phyloP scores from a whole-genome alignment of 163 green algal genomes.

The Prototheca stagnorum region DNA sequence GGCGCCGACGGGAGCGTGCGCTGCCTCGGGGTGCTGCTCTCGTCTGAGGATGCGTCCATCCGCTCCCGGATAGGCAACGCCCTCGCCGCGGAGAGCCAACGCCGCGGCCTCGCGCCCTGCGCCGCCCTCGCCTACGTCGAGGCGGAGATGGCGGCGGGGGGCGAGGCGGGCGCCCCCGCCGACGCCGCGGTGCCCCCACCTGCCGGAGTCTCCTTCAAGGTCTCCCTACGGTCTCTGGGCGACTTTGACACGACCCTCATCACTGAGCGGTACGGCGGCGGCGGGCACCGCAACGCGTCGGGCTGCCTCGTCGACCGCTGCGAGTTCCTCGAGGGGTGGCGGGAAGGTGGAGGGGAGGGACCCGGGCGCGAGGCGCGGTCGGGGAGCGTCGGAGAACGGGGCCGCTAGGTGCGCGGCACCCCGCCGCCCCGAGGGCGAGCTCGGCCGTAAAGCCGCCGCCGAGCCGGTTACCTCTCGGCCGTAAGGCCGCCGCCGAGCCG shows the following conservation, averaged over 20 bases:
- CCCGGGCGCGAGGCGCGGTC: no score
- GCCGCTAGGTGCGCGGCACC: no score
- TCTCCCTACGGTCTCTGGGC: constrained; percentile 20
- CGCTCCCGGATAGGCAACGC: constrained; percentile 35
- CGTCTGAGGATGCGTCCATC: constrained; percentile 5
- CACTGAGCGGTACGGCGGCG: constrained; percentile 12
- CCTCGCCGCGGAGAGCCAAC: constrained; percentile 16
- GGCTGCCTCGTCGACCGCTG: constrained; percentile 8
- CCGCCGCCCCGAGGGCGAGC: no score
- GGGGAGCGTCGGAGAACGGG: no score
- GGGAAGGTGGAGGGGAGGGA: no score
- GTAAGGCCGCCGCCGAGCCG: no score
- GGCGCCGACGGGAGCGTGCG: constrained; percentile 21
- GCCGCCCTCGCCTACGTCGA: constrained; percentile 38
- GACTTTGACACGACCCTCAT: constrained; percentile 19
- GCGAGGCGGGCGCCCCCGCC: no score
- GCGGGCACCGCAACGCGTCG: constrained; percentile 21
- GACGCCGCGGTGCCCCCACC: no score
- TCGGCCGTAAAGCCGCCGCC: no score
- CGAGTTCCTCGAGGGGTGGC: constrained; percentile 6
- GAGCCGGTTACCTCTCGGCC: no score
- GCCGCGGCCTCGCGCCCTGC: constrained; percentile 14
- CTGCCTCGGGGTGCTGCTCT: constrained; percentile 21
- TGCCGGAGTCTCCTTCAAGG: constrained; percentile 21
- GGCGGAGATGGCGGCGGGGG: constrained; percentile 4